Conservation (phyloP, 129 eudicot species). For the Flaveria trinervia region DNA sequence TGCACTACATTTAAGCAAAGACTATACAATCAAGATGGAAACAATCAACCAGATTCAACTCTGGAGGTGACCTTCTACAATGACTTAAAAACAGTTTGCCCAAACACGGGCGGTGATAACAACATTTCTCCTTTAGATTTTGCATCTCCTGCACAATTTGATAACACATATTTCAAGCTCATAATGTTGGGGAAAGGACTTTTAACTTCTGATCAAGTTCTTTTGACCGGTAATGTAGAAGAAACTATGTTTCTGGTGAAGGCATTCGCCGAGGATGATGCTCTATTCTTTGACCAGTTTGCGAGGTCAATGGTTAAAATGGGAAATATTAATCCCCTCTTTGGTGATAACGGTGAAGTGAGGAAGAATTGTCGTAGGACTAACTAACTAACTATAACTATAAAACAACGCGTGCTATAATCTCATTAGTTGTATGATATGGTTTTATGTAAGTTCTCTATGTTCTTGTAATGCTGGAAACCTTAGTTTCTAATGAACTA, state of each 20-base stretch:
- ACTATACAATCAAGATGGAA: conserved; percentile 76
- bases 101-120: conserved; percentile 70
- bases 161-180: conserved; percentile 86
- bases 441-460: conserved; percentile 21
- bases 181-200: conserved; percentile 85
- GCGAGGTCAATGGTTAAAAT: conserved; percentile 69
- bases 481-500: too few species aligned
- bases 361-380: conserved; percentile 60
- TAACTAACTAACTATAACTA: conserved; percentile 34
- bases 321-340: conserved; percentile 69
- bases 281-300: conserved; percentile 62
- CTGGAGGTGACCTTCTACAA: conserved; percentile 71
- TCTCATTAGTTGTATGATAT: conserved; percentile 7
- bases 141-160: conserved; percentile 68
- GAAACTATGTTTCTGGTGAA: conserved; percentile 58
- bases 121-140: conserved; percentile 72
- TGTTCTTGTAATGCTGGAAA: conserved; percentile 24
- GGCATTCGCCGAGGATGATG: conserved; percentile 58
- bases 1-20: conserved; percentile 77
- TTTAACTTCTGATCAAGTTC: conserved; percentile 73
- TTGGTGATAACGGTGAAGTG: conserved; percentile 62
- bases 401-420: conserved; percentile 5
- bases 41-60: conserved; percentile 72
- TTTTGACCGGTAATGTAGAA: conserved; percentile 56
- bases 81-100: conserved; percentile 64